A percentile compares a stretch with the other conserved stretches of the same genome.
Conservation (phyloP, 139 green algal species). For the Tetradesmus obliquus region DNA sequence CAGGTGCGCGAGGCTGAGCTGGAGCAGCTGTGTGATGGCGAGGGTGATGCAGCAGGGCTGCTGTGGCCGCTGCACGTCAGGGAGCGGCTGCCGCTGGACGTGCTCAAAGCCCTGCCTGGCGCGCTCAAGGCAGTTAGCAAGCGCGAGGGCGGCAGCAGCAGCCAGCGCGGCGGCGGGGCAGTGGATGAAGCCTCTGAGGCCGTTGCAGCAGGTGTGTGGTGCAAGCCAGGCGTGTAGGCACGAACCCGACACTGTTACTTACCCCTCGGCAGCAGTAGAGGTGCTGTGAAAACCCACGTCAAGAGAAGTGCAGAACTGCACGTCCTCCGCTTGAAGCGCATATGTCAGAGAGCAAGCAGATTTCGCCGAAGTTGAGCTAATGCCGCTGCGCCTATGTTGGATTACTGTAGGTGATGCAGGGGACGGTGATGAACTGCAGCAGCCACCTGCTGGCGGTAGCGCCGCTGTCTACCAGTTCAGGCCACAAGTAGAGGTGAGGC, state of each 20-base stretch:
- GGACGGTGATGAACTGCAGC: not conserved
- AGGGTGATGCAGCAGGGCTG: slow-evolving; percentile 1
- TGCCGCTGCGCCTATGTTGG: not conserved
- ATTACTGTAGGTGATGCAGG: not conserved
- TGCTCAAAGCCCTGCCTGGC: slow-evolving; percentile 34
- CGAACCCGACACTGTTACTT: no score
- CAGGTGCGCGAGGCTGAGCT: slow-evolving; percentile 39
- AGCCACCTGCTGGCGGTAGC: not conserved
- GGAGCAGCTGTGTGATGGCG: slow-evolving; percentile 33
- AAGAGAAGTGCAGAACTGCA: no score
- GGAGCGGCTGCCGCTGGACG: slow-evolving; percentile 57
- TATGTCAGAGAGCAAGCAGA: no score
- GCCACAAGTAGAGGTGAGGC: slow-evolving; percentile 46
- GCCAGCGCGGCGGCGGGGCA: no score
- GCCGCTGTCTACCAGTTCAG: slow-evolving; percentile 33
- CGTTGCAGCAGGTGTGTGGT: not conserved
- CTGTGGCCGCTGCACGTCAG: slow-evolving; percentile 2
- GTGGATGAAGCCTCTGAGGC: not conserved
- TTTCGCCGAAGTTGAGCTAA: no score
- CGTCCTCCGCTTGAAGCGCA: no score
- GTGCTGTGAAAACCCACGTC: no score
- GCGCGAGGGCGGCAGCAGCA: not conserved
- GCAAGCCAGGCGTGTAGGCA: no score
- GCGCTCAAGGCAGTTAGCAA: slow-evolving; percentile 31
- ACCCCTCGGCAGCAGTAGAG: no score